A percentile compares a stretch with the other conserved stretches of the same genome.
phyloP scores from a whole-genome alignment of 371 early-diverging fungal species.

The Mortierella polycephala region DNA sequence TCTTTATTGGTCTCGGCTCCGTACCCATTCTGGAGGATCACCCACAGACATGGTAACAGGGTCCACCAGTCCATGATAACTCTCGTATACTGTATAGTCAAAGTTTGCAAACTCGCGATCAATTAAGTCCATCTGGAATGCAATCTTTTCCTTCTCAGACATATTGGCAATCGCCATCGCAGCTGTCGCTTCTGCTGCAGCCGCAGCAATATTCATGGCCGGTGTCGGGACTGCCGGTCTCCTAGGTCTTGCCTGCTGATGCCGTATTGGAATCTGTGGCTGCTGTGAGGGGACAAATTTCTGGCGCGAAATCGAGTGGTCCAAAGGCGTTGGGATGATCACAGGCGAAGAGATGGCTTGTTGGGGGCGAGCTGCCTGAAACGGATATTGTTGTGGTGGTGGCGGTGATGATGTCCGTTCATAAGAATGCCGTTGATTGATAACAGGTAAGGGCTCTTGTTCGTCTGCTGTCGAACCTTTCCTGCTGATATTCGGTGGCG shows the following conservation, averaged over 20 bases:
- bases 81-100: slow-evolving; percentile 74
- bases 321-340: slow-evolving; percentile 39
- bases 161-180: slow-evolving; percentile 28
- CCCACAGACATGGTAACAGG: slow-evolving; percentile 74
- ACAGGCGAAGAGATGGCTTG: slow-evolving; percentile 33
- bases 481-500: neutral
- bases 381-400: slow-evolving; percentile 17
- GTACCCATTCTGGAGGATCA: slow-evolving; percentile 76
- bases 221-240: slow-evolving; percentile 7
- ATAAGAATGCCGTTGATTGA: neutral
- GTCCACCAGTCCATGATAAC: slow-evolving; percentile 73
- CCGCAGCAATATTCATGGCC: slow-evolving; percentile 29
- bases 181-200: slow-evolving; percentile 21
- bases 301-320: slow-evolving; percentile 34
- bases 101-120: slow-evolving; percentile 70
- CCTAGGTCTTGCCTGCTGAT: slow-evolving; percentile 17
- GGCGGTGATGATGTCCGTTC: neutral
- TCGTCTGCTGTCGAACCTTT: neutral
- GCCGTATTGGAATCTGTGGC: slow-evolving; percentile 7
- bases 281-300: slow-evolving; percentile 35
- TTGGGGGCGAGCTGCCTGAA: slow-evolving; percentile 37
- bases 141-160: slow-evolving; percentile 18
- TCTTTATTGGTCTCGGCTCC: slow-evolving; percentile 25
- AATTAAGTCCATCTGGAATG: slow-evolving; percentile 56
- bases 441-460: neutral